Conservation (phyloP, 495 filamentous ascomycete genomes). For the Daldinia childiae region DNA sequence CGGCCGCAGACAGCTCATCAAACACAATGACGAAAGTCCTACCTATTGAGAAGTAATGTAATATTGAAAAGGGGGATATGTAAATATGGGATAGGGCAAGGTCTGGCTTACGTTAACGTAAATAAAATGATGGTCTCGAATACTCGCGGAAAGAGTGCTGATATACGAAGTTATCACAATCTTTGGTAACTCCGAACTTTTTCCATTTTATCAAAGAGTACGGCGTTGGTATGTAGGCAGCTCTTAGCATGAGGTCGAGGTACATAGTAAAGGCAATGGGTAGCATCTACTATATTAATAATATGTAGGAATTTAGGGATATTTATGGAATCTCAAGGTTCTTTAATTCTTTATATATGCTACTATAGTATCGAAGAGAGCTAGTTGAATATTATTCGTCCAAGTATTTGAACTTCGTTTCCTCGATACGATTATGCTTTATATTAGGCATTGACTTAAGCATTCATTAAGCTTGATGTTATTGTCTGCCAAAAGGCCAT, state of each 20-base stretch:
- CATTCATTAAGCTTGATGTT: too few species aligned
- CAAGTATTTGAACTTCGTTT: too few species aligned
- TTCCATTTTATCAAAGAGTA: too few species aligned
- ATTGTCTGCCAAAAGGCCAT: too few species aligned
- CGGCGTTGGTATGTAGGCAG: background rate
- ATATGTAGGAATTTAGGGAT: background rate
- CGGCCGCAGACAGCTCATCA: constrained; percentile 15
- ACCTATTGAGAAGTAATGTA: constrained; percentile 11
- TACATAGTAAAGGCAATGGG: background rate
- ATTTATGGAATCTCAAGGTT: too few species aligned
- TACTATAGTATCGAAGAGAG: too few species aligned
- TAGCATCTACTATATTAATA: background rate
- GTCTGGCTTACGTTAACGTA: constrained; percentile 12
- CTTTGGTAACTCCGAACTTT: too few species aligned
- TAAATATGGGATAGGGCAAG: background rate
- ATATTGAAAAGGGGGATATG: background rate
- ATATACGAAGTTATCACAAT: too few species aligned
- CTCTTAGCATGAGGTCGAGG: background rate
- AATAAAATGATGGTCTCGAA: background rate
- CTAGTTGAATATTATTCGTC: too few species aligned
- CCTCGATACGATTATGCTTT: too few species aligned
- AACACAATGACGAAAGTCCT: background rate
- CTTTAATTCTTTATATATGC: too few species aligned
- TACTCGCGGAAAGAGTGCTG: background rate
- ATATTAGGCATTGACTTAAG: too few species aligned